A percentile compares a stretch with the other conserved stretches of the same genome.
Conservation (phyloP, 2,329 filamentous ascomycete genomes). For the Botrytis paeoniae region DNA sequence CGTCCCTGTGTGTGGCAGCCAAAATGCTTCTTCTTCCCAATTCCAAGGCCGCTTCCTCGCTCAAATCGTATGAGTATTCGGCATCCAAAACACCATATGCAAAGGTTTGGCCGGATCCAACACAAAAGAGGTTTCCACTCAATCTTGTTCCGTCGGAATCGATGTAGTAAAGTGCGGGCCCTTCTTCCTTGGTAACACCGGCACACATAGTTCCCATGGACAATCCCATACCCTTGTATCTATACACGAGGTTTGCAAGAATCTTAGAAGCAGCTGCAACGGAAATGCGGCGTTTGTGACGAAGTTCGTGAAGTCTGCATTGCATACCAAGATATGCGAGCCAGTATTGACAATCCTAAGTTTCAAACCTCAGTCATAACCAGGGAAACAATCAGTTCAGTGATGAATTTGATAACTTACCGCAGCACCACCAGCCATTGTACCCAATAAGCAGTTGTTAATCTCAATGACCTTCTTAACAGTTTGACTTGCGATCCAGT, state of each 20-base stretch:
- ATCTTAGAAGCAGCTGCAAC: conserved; percentile 98
- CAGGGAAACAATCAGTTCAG: neutral
- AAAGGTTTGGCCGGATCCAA: conserved; percentile 97
- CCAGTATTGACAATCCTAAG: conserved; percentile 97
- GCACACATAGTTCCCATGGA: conserved; percentile 99
- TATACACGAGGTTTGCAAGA: conserved; percentile 95
- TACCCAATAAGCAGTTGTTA: conserved; percentile 89
- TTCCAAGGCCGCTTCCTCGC: conserved; percentile 83
- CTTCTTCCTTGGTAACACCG: conserved; percentile 91
- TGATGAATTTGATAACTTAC: conserved; percentile 45
- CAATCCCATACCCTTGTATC: conserved; percentile 97
- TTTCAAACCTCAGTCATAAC: conserved; percentile 7
- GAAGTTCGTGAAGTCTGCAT: conserved; percentile 97
- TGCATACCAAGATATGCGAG: conserved; percentile 98
- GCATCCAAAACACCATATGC: conserved; percentile 97
- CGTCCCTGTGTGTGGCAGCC: conserved; percentile 93
- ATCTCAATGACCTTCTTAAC: conserved; percentile 99
- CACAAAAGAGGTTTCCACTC: conserved; percentile 93
- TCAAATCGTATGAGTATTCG: conserved; percentile 87
- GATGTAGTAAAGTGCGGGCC: conserved; percentile 97
- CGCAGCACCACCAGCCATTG: conserved; percentile 97
- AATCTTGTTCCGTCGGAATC: conserved; percentile 94
- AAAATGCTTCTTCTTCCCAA: conserved; percentile 89
- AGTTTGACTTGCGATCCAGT: conserved; percentile 99
- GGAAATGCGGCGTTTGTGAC: conserved; percentile 97